These are phyloP conservation scores for Botrytis paeoniae DNA, from an alignment of 2,329 filamentous ascomycete genomes.

Conservation along the genomic window DNA sequence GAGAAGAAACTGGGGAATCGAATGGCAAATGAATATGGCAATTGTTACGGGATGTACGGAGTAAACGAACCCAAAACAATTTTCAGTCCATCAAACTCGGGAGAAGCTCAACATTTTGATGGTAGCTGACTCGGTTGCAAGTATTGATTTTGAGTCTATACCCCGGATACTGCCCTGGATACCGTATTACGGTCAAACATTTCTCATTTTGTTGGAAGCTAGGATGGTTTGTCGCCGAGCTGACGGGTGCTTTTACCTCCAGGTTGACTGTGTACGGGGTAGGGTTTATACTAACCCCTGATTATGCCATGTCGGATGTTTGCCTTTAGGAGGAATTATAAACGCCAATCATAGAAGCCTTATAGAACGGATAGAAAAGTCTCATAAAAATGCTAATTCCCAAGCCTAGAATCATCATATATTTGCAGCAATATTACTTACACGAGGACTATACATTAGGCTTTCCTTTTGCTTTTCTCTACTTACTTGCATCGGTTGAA, in stretches of 20 bases:
- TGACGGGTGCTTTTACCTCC: background rate
- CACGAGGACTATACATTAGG: background rate
- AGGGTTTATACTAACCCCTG: background rate
- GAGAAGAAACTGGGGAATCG: slow-evolving; percentile 5
- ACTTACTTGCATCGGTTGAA: background rate
- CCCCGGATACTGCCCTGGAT: background rate
- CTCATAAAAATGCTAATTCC: background rate
- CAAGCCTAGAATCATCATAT: background rate
- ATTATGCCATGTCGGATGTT: background rate
- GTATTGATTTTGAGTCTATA: background rate
- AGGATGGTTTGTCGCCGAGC: background rate
- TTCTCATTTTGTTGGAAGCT: background rate
- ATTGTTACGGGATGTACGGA: background rate
- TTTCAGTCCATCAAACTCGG: background rate
- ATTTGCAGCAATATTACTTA: background rate
- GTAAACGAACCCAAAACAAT: background rate
- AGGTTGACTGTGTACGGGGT: background rate
- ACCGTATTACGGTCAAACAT: background rate
- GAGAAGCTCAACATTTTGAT: background rate
- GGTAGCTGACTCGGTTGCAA: background rate
- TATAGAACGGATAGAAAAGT: background rate
- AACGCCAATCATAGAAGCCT: background rate
- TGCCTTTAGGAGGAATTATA: background rate
- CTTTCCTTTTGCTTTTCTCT: background rate
- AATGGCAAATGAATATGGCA: background rate